Percentiles rank a stretch among this genome's conserved stretches.
Conservation (phyloP, 2,329 filamentous ascomycete species). For the Paracamarosporium sp. region DNA sequence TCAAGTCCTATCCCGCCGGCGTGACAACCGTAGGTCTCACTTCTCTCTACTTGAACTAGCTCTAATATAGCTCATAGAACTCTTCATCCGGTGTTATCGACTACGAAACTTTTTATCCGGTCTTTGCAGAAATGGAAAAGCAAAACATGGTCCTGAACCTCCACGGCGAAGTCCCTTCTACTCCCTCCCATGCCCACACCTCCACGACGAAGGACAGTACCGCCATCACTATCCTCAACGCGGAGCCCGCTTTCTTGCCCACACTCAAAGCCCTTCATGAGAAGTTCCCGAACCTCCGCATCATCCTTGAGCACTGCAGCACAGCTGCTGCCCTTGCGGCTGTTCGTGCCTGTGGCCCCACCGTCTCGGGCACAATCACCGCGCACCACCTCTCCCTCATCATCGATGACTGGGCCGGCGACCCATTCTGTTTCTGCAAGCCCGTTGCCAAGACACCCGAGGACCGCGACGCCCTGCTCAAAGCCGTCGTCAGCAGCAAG, state of each 20-base stretch:
- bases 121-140: conserved; percentile 89
- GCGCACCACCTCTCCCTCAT: conserved; percentile 86
- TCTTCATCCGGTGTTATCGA: conserved; percentile 72
- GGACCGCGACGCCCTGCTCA: conserved; percentile 75
- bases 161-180: conserved; percentile 83
- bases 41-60: neutral
- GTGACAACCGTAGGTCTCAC: conserved; percentile 39
- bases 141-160: conserved; percentile 86
- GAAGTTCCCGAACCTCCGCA: conserved; percentile 74
- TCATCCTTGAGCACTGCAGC: conserved; percentile 83
- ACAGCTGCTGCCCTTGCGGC: conserved; percentile 81
- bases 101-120: conserved; percentile 74
- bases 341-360: conserved; percentile 77
- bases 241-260: conserved; percentile 80
- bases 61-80: conserved; percentile 45
- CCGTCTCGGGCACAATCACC: conserved; percentile 81
- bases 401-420: conserved; percentile 72
- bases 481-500: conserved; percentile 61
- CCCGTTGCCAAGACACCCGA: conserved; percentile 69
- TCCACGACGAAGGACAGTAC: conserved; percentile 20
- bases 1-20: conserved; percentile 71
- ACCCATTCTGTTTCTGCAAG: conserved; percentile 82
- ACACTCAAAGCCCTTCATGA: conserved; percentile 76
- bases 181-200: conserved; percentile 33
- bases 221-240: conserved; percentile 62